Conservation (phyloP, 192 early-diverging fungal species). For the Backusella morwellensis region DNA sequence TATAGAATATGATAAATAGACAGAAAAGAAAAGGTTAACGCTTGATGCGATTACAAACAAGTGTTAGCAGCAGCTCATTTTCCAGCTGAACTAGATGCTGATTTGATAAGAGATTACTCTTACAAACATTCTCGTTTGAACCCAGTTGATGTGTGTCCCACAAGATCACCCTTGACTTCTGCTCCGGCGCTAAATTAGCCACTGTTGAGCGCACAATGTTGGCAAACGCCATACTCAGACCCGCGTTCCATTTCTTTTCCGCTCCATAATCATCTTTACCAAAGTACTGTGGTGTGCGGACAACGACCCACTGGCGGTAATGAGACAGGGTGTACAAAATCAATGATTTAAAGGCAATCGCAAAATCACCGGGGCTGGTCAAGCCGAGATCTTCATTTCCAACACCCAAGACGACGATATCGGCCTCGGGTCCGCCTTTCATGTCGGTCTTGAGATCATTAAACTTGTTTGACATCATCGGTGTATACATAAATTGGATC, state of each 20-base stretch:
- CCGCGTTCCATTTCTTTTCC: conserved; percentile 25
- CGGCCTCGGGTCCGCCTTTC: not conserved
- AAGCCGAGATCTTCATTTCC: conserved; percentile 23
- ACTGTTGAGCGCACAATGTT: conserved; percentile 7
- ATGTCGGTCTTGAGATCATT: not conserved
- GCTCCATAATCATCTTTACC: not conserved
- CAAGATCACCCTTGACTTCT: conserved; percentile 2
- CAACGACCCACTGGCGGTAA: conserved; percentile 16
- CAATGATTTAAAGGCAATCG: conserved; percentile 8
- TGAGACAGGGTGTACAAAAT: not conserved
- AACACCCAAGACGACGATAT: conserved; percentile 23
- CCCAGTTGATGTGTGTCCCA: conserved; percentile 30
- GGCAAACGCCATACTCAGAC: conserved; percentile 25
- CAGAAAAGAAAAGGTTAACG: not conserved
- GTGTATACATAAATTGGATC: not conserved
- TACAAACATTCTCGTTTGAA: conserved; percentile 21
- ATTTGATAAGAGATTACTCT: conserved; percentile 15
- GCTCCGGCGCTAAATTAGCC: not conserved
- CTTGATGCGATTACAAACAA: not conserved
- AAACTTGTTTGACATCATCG: not conserved
- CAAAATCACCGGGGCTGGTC: conserved; percentile 6
- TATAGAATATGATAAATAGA: not conserved
- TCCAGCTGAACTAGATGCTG: conserved; percentile 21
- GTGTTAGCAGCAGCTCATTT: conserved; percentile 17
- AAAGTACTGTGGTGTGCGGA: conserved; percentile 26